Evolutionary conservation across 768 basidiomycete species (phyloP).

Genomic region (Tylopilus sp.): DNA sequence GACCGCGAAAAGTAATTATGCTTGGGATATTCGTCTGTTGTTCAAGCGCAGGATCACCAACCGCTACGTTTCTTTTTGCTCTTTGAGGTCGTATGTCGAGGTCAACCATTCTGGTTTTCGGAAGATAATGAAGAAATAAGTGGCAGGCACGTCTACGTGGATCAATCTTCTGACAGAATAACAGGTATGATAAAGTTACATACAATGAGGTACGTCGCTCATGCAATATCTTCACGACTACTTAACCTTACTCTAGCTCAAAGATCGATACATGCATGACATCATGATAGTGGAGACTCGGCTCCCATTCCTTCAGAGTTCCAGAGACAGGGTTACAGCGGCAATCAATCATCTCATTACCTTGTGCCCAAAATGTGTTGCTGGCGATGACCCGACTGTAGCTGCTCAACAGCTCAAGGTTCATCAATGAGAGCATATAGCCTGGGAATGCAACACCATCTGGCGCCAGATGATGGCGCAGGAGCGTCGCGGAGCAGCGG

Average conservation of each 20-base stretch:
- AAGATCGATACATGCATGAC: conserved; percentile 72
- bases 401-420: conserved; percentile 83
- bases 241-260: conserved; percentile 46
- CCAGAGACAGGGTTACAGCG: conserved; percentile 60
- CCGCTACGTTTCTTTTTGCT: conserved; percentile 72
- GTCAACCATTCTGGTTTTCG: conserved; percentile 91
- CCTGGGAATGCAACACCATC: conserved; percentile 96
- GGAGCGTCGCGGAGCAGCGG: conserved; percentile 57
- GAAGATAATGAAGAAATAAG: conserved; percentile 93
- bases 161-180: neutral
- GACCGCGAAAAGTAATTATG: conserved; percentile 76
- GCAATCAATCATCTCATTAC: conserved; percentile 58
- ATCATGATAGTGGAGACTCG: conserved; percentile 65
- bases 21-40: conserved; percentile 75
- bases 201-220: conserved; percentile 49
- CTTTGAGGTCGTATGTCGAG: conserved; percentile 83
- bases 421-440: conserved; percentile 89
- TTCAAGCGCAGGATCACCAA: conserved; percentile 88
- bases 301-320: conserved; percentile 60
- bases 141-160: neutral
- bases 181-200: conserved; percentile 94
- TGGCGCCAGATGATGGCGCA: conserved; percentile 95
- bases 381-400: conserved; percentile 58
- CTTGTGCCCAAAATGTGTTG: conserved; percentile 84
- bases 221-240: neutral